Evolutionary conservation across 495 filamentous ascomycete genomes (phyloP), one percentile per base, ranked within the genome.

Genomic region (Lasiosphaeria hispida): DNA sequence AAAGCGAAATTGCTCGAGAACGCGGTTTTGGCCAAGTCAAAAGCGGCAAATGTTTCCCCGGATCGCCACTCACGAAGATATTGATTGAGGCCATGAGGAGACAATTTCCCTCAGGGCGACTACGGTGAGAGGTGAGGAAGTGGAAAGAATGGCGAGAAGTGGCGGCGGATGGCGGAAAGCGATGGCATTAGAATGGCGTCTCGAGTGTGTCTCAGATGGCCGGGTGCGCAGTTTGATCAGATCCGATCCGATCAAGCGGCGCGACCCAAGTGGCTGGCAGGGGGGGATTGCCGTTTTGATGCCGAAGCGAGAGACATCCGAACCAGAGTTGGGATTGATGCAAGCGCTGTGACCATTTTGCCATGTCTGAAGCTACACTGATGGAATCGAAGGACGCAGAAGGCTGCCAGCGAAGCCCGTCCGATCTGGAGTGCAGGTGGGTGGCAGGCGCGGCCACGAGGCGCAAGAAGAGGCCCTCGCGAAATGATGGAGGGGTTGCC

Each of bases 181-280:
- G 38, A 54, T 35, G 40, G 19, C 18, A 44, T 35, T 53, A 33
- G 50, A 39, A 45, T 40, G 45, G 42, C 44, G 67, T 70, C 65
- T 70, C 67, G 63, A 47, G 38, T 60, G 36, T 58, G 67, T 70
- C 63, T 68, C 67, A 68, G 44, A 56, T 55, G 14, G 53, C 58
- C 43, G 34, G 53, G 19, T 18, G 23, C 53, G 48, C 43, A 42
- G 66, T 69, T 69, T 69, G 66, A 69, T 65, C 54, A 33, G 44
- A 37, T 59, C 64, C 45, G 58, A 61, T 59, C 57, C 17, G 64
- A 59, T 56, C 37, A 63, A 70, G 58, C 61, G 65, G 53, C 14
- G 60, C 38, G 44, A 47, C 50, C 44, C 18, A 51, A 69, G 59
- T 69, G 67, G 64, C 62, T 60, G 53, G 57, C 60, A 67, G 62